A percentile compares a stretch with the other conserved stretches of the same genome.
Conservation (phyloP, 257 asterid genomes). For the Paulownia fortunei region DNA sequence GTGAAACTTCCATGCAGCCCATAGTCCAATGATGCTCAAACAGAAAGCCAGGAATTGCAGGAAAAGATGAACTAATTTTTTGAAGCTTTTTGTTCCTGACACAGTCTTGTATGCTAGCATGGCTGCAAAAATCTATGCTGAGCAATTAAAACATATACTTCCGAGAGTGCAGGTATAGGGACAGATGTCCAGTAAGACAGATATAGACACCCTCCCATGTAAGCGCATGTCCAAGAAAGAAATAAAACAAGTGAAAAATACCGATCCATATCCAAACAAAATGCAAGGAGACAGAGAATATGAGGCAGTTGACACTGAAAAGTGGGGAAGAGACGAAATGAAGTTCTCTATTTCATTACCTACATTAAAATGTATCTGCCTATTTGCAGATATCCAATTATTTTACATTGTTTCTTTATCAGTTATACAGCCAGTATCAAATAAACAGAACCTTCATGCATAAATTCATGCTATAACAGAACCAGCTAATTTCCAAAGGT, state of each 20-base stretch:
- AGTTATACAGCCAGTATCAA: not conserved
- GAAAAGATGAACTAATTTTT: conserved; percentile 69
- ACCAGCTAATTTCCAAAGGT: not conserved
- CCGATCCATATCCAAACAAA: not conserved
- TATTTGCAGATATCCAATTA: not conserved
- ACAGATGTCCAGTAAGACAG: not conserved
- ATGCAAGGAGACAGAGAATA: conserved; percentile 2
- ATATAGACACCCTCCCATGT: not conserved
- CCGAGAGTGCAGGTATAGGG: not conserved
- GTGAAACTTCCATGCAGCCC: conserved; percentile 94
- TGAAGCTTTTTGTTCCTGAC: conserved; percentile 76
- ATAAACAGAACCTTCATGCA: not conserved
- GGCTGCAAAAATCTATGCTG: conserved; percentile 55
- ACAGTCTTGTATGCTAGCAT: conserved; percentile 87
- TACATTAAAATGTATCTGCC: not conserved
- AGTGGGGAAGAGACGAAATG: not conserved
- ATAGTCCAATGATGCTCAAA: conserved; percentile 65
- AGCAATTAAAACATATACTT: conserved; percentile 24
- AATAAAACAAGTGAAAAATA: not conserved
- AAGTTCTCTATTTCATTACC: not conserved
- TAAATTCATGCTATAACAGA: not conserved
- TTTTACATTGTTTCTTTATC: not conserved
- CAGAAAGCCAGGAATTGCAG: conserved; percentile 71
- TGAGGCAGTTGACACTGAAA: not conserved
- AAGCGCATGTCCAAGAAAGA: not conserved